Base-by-base conservation (phyloP, 208 protist genomes). In the Crithidia acanthocephali region DNA sequence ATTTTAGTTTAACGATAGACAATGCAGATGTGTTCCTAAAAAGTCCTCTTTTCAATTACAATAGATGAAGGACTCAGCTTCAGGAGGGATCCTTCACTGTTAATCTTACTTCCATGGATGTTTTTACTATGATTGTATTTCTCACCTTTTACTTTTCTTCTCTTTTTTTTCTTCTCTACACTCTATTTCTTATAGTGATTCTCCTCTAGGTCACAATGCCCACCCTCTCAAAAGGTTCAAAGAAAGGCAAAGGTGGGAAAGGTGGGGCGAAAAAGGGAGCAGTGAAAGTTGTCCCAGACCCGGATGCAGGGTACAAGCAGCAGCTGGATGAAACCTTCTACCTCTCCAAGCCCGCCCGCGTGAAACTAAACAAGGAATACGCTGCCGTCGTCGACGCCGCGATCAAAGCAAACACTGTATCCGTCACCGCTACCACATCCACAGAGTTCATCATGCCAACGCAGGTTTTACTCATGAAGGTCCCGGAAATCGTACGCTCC, bases 401-500 rank as follows among this genome's bases (percentile, higher is more conserved):
- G 5, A 80, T 76, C 23, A 73, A 28, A 25, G 71, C 71, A 16
- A 60, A 50, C 22, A 50, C 32, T 7, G 40, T 72, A 6, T 66
- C 61, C 0, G 52, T 50, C 33, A 33, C 22, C 30, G 27, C 50
- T n/a, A 10, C 25, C 33, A 27, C 40, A 20, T 8, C 52, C 10
- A 30, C 13, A 18, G 72, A 66, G 27, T 23, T 1, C 13, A 20
- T 22, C 10, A 30, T n/a, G 16, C n/a, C 37, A 1, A 44, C 25
- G 20, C 59, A 60, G 8, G 66, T 84, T 63, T 57, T 51, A 22
- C 53, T 84, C 35, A 44, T 60, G n/a, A 80, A 81, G 37, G 42
- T 92, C 1, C 87, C 80, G 1, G 42, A 70, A 33, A 84, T 93
- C 52, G 53, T 87, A 3, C 82, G 83, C n/a, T 59, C 75, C 23